Conservation (phyloP, 2,329 filamentous ascomycete species). For the Hymenoscyphus linearis region DNA sequence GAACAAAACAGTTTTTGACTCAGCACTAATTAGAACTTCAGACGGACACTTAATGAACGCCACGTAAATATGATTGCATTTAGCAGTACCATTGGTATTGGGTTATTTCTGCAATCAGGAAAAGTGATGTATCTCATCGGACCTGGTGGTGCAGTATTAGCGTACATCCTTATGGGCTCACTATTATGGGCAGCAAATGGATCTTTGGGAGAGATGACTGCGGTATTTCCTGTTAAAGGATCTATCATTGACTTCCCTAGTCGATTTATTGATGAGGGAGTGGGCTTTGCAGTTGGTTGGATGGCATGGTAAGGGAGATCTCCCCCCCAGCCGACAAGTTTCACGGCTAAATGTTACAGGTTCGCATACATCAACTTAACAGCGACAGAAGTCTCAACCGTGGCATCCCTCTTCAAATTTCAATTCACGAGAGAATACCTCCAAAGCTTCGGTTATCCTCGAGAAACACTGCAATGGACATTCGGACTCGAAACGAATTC, state of each 20-base stretch:
- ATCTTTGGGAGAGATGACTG: slow-evolving; percentile 37
- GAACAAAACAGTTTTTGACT: not conserved
- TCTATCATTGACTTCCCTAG: slow-evolving; percentile 14
- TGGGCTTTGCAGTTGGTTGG: slow-evolving; percentile 31
- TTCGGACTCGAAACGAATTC: slow-evolving; percentile 28
- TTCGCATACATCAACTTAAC: not conserved
- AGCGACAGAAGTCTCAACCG: not conserved
- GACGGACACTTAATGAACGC: slow-evolving; percentile 33
- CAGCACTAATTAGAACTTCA: not conserved
- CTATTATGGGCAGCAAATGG: slow-evolving; percentile 44
- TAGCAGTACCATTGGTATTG: slow-evolving; percentile 40
- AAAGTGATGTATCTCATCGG: slow-evolving; percentile 40
- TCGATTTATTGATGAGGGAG: slow-evolving; percentile 15
- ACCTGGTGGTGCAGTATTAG: slow-evolving; percentile 37
- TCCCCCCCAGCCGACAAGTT: not conserved
- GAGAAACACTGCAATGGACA: slow-evolving; percentile 31
- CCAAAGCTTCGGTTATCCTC: slow-evolving; percentile 30
- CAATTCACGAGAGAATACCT: slow-evolving; percentile 33
- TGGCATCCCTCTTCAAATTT: slow-evolving; percentile 38
- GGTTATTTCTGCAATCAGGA: slow-evolving; percentile 41
- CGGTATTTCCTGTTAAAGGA: slow-evolving; percentile 37
- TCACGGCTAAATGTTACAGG: not conserved
- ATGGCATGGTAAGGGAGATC: slow-evolving; percentile 35
- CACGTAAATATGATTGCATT: slow-evolving; percentile 41
- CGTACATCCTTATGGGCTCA: slow-evolving; percentile 40